These are phyloP conservation scores for Schoenoplectus triqueter DNA, from an alignment of 202 grass and related monocot species.

Conservation along the genomic window DNA sequence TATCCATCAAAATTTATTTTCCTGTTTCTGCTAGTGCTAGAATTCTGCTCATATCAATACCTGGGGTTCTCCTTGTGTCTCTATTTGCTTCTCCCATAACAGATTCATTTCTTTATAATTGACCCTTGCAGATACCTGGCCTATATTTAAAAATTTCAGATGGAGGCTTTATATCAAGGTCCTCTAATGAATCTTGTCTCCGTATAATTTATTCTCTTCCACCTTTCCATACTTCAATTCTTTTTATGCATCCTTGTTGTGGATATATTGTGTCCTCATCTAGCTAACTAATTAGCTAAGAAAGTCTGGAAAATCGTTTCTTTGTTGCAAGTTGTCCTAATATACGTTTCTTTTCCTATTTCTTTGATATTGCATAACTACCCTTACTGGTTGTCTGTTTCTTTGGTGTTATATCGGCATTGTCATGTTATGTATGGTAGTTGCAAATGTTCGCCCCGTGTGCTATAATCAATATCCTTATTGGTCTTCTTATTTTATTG, in stretches of 20 bases:
- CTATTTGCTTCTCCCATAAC: conserved; percentile 23
- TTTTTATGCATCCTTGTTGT: conserved; percentile 1
- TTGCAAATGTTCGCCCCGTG: not conserved
- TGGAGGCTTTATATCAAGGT: conserved; percentile 32
- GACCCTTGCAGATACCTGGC: conserved; percentile 33
- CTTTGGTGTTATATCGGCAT: conserved; percentile 2
- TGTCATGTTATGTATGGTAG: not conserved
- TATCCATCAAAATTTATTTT: not conserved
- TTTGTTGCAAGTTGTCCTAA: conserved; percentile 6
- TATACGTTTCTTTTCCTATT: not conserved
- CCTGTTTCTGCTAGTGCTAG: not conserved
- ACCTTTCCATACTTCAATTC: not conserved
- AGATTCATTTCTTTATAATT: not conserved
- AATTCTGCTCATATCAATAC: not conserved
- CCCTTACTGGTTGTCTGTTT: not conserved
- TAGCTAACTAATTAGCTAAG: conserved; percentile 13
- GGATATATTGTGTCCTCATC: conserved; percentile 13
- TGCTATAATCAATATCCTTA: not conserved
- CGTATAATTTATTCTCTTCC: conserved; percentile 30
- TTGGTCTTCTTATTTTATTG: conserved; percentile 15
- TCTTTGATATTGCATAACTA: conserved; percentile 13
- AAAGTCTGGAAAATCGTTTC: not conserved
- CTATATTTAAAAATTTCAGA: conserved; percentile 28
- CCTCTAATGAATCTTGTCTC: conserved; percentile 20
- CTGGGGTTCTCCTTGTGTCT: not conserved